These are phyloP conservation scores for Backusella mclennaniae DNA, from an alignment of 192 early-diverging fungal genomes.

Conservation along the genomic window DNA sequence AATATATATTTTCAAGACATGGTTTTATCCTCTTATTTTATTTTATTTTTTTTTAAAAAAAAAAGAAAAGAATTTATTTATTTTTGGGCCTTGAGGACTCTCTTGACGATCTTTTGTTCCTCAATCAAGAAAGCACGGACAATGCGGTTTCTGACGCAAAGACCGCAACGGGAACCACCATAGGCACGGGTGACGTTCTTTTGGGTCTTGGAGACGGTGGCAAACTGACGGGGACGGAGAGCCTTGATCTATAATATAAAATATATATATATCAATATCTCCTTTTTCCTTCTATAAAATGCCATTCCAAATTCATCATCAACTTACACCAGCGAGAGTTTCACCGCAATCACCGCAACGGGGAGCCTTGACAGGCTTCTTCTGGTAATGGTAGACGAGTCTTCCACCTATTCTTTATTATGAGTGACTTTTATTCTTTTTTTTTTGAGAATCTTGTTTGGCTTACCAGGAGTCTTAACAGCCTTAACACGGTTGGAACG, in stretches of 20 bases:
- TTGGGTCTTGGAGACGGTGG: conserved; percentile 86
- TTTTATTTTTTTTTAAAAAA: background rate
- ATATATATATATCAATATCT: too few relatives aligned
- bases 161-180: conserved; percentile 93
- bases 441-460: background rate
- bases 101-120: conserved; percentile 99
- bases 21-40: background rate
- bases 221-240: conserved; percentile 91
- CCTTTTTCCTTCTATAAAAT: background rate
- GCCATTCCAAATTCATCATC: too few relatives aligned
- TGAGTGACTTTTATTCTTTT: too few relatives aligned
- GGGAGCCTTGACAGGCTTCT: conserved; percentile 89
- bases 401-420: conserved; percentile 64
- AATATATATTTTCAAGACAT: too few relatives aligned
- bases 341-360: conserved; percentile 98
- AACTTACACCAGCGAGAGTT: conserved; percentile 82
- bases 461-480: conserved; percentile 82
- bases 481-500: conserved; percentile 83
- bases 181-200: conserved; percentile 95
- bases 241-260: conserved; percentile 35
- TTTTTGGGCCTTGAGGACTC: conserved; percentile 84
- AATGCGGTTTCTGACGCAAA: conserved; percentile 80
- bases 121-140: conserved; percentile 98
- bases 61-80: background rate
- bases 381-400: conserved; percentile 88